Conservation (phyloP, 257 asterid genomes). For the Fraxinus americana region DNA sequence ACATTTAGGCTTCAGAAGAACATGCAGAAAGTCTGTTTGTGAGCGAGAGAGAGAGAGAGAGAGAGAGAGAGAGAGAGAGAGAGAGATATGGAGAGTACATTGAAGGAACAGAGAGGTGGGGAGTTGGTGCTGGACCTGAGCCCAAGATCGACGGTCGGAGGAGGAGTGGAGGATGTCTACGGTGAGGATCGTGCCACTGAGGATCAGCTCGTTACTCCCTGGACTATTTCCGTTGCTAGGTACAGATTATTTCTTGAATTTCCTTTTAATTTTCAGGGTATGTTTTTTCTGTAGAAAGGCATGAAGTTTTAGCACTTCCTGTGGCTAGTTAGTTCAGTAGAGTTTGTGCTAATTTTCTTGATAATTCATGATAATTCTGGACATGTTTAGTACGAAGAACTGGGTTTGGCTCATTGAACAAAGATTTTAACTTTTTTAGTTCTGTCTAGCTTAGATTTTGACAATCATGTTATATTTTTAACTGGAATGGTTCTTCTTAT, state of each 20-base stretch:
- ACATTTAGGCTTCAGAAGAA: too few species aligned
- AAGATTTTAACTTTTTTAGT: not conserved
- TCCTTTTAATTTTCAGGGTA: not conserved
- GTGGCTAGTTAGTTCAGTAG: not conserved
- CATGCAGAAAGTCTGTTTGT: not conserved
- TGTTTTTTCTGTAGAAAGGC: not conserved
- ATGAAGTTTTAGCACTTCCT: not conserved
- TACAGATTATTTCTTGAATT: slow-evolving; percentile 4
- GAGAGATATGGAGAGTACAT: slow-evolving; percentile 51
- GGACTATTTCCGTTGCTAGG: slow-evolving; percentile 81
- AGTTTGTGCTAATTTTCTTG: not conserved
- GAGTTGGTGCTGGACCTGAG: slow-evolving; percentile 75
- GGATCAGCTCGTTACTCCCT: slow-evolving; percentile 80
- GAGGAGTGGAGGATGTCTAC: slow-evolving; percentile 91
- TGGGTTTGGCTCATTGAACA: not conserved
- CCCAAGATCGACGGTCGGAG: slow-evolving; percentile 69
- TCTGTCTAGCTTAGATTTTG: not conserved
- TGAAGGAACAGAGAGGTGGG: slow-evolving; percentile 69
- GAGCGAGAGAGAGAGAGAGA: slow-evolving; percentile 8
- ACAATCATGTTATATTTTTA: too few species aligned
- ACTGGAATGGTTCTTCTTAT: not conserved
- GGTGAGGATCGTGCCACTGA: slow-evolving; percentile 88
- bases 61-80: slow-evolving; percentile 16
- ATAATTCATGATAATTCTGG: not conserved
- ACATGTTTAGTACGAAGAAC: not conserved